phyloP scores from a whole-genome alignment of 2,329 filamentous ascomycete species.

The Fusarium brevicatenulatum region DNA sequence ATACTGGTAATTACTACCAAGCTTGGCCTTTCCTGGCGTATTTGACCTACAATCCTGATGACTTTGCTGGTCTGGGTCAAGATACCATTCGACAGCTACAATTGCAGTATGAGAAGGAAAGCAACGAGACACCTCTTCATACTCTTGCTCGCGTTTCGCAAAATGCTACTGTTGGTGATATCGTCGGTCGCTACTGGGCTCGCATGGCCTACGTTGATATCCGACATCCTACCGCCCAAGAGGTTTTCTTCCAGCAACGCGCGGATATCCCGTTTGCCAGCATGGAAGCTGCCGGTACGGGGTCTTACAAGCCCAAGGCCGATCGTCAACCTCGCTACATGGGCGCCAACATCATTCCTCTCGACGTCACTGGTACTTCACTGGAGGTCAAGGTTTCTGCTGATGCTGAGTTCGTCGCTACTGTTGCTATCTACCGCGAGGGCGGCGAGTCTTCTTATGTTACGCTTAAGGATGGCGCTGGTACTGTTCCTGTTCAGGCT shows the following conservation, averaged over 20 bases:
- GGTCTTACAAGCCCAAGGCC: slow-evolving; percentile 55
- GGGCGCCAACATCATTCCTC: slow-evolving; percentile 60
- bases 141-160: slow-evolving; percentile 53
- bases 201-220: slow-evolving; percentile 64
- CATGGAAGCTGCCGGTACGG: slow-evolving; percentile 50
- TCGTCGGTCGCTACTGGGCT: slow-evolving; percentile 62
- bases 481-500: slow-evolving; percentile 46
- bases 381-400: slow-evolving; percentile 50
- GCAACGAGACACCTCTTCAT: slow-evolving; percentile 62
- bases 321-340: slow-evolving; percentile 58
- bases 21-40: slow-evolving; percentile 63
- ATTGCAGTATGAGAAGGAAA: slow-evolving; percentile 54
- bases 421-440: slow-evolving; percentile 51
- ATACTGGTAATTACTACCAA: slow-evolving; percentile 61
- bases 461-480: slow-evolving; percentile 48
- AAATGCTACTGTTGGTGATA: slow-evolving; percentile 49
- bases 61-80: slow-evolving; percentile 53
- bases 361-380: slow-evolving; percentile 49
- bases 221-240: slow-evolving; percentile 54
- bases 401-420: slow-evolving; percentile 52
- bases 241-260: slow-evolving; percentile 51
- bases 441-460: slow-evolving; percentile 50
- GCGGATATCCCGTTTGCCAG: slow-evolving; percentile 54
- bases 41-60: slow-evolving; percentile 59
- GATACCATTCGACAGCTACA: slow-evolving; percentile 56